phyloP scores from a whole-genome alignment of 179 eudicot species.

The Spergularia azorica region DNA sequence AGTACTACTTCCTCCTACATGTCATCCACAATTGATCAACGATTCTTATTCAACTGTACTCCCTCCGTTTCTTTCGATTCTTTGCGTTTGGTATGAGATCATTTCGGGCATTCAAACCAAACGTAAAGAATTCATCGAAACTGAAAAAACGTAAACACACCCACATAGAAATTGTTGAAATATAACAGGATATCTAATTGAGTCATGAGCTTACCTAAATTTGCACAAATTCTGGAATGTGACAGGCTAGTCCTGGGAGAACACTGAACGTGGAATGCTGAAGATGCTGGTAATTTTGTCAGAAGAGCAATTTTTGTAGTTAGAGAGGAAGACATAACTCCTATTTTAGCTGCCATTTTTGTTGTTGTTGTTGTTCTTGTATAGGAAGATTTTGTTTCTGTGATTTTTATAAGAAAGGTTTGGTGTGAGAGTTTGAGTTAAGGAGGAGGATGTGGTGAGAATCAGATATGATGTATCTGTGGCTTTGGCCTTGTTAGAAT shows the following conservation, averaged over 20 bases:
- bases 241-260: conserved; percentile 10
- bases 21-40: not conserved
- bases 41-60: not conserved
- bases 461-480: conserved; percentile 6
- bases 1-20: conserved; percentile 18
- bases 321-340: conserved; percentile 26
- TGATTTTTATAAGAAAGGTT: not conserved
- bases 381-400: not conserved
- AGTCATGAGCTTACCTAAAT: conserved; percentile 48
- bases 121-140: no score
- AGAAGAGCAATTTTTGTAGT: conserved; percentile 17
- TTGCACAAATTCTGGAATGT: conserved; percentile 54
- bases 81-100: no score
- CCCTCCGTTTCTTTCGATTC: no score
- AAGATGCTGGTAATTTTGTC: conserved; percentile 18
- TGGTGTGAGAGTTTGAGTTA: not conserved
- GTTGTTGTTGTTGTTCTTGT: not conserved
- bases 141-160: not conserved
- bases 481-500: conserved; percentile 20
- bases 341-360: conserved; percentile 30
- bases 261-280: conserved; percentile 17
- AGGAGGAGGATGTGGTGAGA: conserved; percentile 14
- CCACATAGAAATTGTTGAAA: not conserved
- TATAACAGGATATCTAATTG: not conserved
- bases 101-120: no score